Evolutionary conservation across 177 flowering plant species (phyloP), one percentile per base, ranked within the genome.

Genomic region (Vitis hybrid): DNA sequence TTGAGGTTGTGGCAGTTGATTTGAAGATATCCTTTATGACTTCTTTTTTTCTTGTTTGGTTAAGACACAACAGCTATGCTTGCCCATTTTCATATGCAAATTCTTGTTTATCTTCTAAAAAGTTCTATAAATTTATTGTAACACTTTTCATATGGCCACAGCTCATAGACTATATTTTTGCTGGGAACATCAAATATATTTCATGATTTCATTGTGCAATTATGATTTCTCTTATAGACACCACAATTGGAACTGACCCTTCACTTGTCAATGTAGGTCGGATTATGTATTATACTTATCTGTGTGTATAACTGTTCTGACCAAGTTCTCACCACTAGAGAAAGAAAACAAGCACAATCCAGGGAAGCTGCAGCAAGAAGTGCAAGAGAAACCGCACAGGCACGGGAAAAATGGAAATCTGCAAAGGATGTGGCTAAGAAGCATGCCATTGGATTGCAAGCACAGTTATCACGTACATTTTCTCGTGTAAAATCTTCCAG

Each of bases 321-420:
- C 49, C 98, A 89, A 90, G 97, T 92, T 61, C 86, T 94, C 70
- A 79, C 90, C 22, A 83, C 85, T 54, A 84, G 97, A 63, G 98
- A 86, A 78, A 89, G 77, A 79, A 82, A 87, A 59, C 83, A 84
- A 62, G 98, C 97, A 10, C 84, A 87, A 83, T 86, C 97, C 59
- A 82, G 98, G 68, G 98, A 93, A 77, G 91, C 87, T 68, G 98
- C 97, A 5, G 97, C 88, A 48, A 85, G 85, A 74, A 91, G 92
- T 75, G 97, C 90, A 51, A 80, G 87, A 75, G 97, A 88, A 81
- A 87, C 90, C 53, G 91, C 84, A 39, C 95, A 88, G 77, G 92
- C 99, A 58, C 91, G 88, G 60, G 87, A 92, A 72, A 85, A 84
- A 82, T 94, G 98, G 98, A 90, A 88, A 79, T 76, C 92, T 69